Evolutionary conservation across 768 basidiomycete genomes (phyloP).

Genomic region (Kwoniella dendrophila): DNA sequence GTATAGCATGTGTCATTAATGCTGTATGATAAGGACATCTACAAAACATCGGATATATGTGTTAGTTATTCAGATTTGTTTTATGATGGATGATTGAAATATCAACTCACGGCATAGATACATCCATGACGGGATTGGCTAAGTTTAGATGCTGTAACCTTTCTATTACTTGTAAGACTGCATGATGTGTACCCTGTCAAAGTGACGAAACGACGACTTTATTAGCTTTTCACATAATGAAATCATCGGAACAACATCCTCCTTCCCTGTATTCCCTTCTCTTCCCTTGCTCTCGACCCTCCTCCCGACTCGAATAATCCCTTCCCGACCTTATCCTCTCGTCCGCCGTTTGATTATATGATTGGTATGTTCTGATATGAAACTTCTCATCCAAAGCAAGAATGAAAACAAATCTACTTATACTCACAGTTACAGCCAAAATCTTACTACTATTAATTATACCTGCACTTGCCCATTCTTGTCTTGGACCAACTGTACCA

Average conservation of each 20-base stretch:
- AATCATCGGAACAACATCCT: neutral
- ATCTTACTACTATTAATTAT: constrained; percentile 53
- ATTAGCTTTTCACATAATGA: neutral
- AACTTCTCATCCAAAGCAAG: no score
- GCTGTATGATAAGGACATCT: constrained; percentile 51
- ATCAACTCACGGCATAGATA: constrained; percentile 49
- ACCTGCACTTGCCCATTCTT: constrained; percentile 51
- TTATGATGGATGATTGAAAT: neutral
- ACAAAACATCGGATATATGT: neutral
- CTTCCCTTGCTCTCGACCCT: no score
- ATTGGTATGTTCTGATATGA: no score
- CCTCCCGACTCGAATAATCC: no score
- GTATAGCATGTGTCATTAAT: constrained; percentile 48
- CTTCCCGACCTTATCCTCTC: no score
- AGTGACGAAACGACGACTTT: neutral
- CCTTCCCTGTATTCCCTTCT: no score
- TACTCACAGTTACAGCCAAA: constrained; percentile 49
- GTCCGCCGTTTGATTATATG: no score
- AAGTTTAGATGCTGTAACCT: constrained; percentile 41
- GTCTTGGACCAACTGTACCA: constrained; percentile 8
- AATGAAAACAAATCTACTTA: no score
- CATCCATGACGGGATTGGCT: constrained; percentile 54
- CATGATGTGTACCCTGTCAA: constrained; percentile 47
- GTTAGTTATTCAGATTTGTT: neutral
- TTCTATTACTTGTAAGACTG: constrained; percentile 45